Conservation (phyloP, 768 basidiomycete genomes). For the Lentinula boryana region DNA sequence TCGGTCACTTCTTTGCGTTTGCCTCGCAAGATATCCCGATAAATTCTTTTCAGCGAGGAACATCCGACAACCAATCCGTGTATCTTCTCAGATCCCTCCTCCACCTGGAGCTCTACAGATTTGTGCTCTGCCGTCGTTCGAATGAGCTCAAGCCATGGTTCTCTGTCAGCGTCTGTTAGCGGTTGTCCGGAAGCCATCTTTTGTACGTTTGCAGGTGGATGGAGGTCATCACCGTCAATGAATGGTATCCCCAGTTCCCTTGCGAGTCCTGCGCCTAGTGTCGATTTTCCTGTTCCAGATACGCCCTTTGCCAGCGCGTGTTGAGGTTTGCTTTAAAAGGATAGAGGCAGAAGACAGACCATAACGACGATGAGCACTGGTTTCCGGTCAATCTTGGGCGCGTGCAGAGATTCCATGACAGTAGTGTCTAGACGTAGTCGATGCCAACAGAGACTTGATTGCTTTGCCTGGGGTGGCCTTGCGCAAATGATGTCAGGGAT, state of each 20-base stretch:
- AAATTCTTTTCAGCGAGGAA: slow-evolving; percentile 76
- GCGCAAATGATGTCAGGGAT: too few relatives aligned
- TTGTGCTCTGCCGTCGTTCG: slow-evolving; percentile 55
- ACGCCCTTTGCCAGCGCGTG: slow-evolving; percentile 47
- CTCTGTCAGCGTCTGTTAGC: slow-evolving; percentile 74
- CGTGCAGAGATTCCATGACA: background rate
- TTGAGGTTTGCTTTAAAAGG: background rate
- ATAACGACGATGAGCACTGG: slow-evolving; percentile 41
- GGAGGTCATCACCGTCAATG: slow-evolving; percentile 86
- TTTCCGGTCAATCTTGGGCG: background rate
- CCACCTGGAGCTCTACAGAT: slow-evolving; percentile 13
- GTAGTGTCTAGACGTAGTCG: background rate
- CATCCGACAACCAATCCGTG: slow-evolving; percentile 78
- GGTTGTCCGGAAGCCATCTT: slow-evolving; percentile 83
- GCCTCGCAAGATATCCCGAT: slow-evolving; percentile 80
- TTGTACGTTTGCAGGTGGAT: slow-evolving; percentile 72
- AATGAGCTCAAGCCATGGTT: slow-evolving; percentile 79
- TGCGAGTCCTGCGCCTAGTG: slow-evolving; percentile 62
- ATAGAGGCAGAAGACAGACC: slow-evolving; percentile 22
- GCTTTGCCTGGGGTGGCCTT: too few relatives aligned
- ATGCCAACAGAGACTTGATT: too few relatives aligned
- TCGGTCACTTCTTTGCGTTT: slow-evolving; percentile 7
- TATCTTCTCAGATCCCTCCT: slow-evolving; percentile 7
- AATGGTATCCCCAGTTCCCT: slow-evolving; percentile 61
- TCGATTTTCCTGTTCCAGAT: slow-evolving; percentile 68